A percentile compares a stretch with the other conserved stretches of the same genome.
phyloP scores from a whole-genome alignment of 1,284 basidiomycete genomes.

The Leccinum griseonigrum region DNA sequence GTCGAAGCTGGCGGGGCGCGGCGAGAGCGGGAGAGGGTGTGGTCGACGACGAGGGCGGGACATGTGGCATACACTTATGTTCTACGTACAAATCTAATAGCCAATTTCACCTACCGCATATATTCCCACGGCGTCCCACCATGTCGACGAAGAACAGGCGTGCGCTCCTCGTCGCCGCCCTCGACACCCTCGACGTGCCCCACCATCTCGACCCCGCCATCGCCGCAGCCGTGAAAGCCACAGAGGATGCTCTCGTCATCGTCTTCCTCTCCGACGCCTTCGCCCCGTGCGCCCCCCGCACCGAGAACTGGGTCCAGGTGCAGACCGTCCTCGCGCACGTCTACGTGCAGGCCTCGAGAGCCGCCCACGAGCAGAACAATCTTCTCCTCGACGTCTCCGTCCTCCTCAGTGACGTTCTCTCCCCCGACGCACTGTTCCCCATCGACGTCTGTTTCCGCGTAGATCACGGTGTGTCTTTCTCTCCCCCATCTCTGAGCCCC shows the following conservation, averaged over 20 bases:
- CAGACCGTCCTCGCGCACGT: slow-evolving; percentile 69
- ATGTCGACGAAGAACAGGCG: slow-evolving; percentile 14
- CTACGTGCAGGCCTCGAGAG: slow-evolving; percentile 71
- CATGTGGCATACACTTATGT: not conserved
- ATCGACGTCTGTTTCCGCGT: slow-evolving; percentile 51
- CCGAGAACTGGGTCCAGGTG: slow-evolving; percentile 54
- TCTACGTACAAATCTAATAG: not conserved
- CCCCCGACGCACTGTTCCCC: slow-evolving; percentile 39
- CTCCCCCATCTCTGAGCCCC: not conserved
- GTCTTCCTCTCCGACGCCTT: slow-evolving; percentile 62
- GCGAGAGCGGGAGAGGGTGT: slow-evolving; percentile 11
- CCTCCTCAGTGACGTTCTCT: slow-evolving; percentile 50
- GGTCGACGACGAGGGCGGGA: slow-evolving; percentile 9
- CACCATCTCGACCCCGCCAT: slow-evolving; percentile 55
- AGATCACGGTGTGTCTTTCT: slow-evolving; percentile 42
- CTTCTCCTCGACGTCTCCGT: slow-evolving; percentile 71
- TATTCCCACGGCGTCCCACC: slow-evolving; percentile 16
- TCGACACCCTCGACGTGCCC: slow-evolving; percentile 49
- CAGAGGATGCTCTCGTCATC: slow-evolving; percentile 53
- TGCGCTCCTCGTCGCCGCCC: slow-evolving; percentile 50
- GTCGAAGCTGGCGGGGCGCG: slow-evolving; percentile 24
- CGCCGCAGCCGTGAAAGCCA: slow-evolving; percentile 43
- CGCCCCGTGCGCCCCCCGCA: slow-evolving; percentile 44
- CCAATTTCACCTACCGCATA: not conserved
- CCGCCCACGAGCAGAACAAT: slow-evolving; percentile 62